phyloP scores from a whole-genome alignment of 202 grass and related monocot species.

The Musa balbisiana region DNA sequence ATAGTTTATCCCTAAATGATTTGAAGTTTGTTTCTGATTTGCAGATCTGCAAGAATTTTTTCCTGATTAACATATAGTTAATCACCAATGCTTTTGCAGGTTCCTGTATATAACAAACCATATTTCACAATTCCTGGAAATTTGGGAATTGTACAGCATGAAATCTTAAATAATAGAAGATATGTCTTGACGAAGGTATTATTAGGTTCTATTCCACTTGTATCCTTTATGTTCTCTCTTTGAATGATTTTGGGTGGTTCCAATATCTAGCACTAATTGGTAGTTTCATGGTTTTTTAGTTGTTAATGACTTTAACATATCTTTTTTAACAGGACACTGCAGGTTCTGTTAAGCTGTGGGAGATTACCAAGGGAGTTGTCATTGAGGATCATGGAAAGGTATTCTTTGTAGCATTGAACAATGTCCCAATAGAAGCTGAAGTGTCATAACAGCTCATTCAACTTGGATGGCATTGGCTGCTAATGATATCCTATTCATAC shows the following conservation, averaged over 20 bases:
- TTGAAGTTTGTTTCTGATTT: background rate
- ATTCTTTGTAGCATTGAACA: background rate
- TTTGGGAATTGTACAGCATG: slow-evolving; percentile 78
- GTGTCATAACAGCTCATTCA: background rate
- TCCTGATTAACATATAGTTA: background rate
- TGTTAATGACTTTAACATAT: background rate
- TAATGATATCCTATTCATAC: background rate
- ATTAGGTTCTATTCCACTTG: background rate
- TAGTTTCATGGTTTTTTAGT: background rate
- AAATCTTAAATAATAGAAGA: slow-evolving; percentile 94
- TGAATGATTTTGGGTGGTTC: background rate
- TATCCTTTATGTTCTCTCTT: background rate
- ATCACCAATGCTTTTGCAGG: slow-evolving; percentile 29
- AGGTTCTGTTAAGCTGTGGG: slow-evolving; percentile 88
- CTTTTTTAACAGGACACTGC: slow-evolving; percentile 55
- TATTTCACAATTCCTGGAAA: slow-evolving; percentile 64
- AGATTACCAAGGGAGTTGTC: slow-evolving; percentile 78
- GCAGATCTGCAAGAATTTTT: background rate
- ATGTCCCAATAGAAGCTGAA: background rate
- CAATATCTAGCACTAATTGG: too few species aligned
- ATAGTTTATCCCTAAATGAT: background rate
- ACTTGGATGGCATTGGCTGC: background rate
- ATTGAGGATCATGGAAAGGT: slow-evolving; percentile 94
- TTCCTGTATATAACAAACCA: slow-evolving; percentile 81
- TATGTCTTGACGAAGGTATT: slow-evolving; percentile 92